Percentiles rank a stretch among this genome's conserved stretches.
phyloP scores from a whole-genome alignment of 495 filamentous ascomycete species.

The Neurospora tetrasperma region DNA sequence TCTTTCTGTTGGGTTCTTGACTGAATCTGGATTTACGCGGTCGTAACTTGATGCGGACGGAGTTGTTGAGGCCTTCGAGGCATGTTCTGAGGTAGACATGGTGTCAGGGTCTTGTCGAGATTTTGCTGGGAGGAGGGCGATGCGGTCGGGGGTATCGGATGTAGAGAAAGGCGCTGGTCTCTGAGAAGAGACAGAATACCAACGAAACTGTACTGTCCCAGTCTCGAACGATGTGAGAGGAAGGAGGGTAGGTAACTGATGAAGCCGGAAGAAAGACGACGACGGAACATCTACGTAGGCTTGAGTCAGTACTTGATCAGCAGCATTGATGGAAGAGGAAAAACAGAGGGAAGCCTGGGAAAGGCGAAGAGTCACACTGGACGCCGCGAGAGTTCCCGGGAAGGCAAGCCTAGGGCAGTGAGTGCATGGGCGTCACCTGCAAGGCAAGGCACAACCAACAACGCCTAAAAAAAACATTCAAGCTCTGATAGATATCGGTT shows the following conservation, averaged over 20 bases:
- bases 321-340: neutral
- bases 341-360: neutral
- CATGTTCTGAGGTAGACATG: neutral
- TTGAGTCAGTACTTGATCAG: neutral
- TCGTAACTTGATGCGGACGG: neutral
- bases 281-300: neutral
- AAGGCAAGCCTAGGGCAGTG: neutral
- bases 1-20: neutral
- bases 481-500: neutral
- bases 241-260: neutral
- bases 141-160: neutral
- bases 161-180: neutral
- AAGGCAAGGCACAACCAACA: neutral
- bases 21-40: neutral
- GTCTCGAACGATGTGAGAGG: neutral
- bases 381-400: neutral
- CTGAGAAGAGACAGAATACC: neutral
- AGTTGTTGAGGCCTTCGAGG: neutral
- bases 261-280: neutral
- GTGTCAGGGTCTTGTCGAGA: neutral
- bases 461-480: neutral
- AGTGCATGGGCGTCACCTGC: neutral
- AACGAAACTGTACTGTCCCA: neutral
- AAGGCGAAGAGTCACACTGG: no score
- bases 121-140: neutral